A percentile compares a stretch with the other conserved stretches of the same genome.
phyloP scores from a whole-genome alignment of 345 rosid species.

The Eucalyptus decipiens region DNA sequence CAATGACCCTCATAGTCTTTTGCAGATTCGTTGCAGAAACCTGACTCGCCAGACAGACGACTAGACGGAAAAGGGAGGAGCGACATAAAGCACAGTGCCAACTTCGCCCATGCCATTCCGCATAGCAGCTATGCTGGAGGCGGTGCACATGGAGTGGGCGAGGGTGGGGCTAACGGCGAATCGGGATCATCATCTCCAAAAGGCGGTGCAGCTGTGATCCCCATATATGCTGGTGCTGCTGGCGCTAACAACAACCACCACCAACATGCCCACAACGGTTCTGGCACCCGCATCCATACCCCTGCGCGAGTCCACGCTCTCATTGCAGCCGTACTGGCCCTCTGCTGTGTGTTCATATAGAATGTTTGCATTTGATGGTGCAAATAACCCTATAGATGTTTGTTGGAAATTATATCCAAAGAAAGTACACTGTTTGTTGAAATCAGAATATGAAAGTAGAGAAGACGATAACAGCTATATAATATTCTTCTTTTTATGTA shows the following conservation, averaged over 20 bases:
- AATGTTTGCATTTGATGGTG: neutral
- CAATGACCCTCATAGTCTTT: neutral
- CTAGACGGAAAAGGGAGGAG: neutral
- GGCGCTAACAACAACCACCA: slow-evolving; percentile 10
- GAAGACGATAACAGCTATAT: no score
- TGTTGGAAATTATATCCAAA: no score
- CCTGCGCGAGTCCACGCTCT: neutral
- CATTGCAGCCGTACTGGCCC: neutral
- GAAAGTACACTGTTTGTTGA: no score
- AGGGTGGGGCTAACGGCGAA: neutral
- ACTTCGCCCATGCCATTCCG: neutral
- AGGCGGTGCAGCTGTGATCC: neutral
- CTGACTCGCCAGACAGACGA: neutral
- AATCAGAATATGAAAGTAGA: no score
- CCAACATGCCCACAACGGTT: neutral
- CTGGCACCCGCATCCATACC: neutral
- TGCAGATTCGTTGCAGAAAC: neutral
- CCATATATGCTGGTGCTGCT: neutral
- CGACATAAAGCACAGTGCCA: neutral
- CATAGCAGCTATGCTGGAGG: neutral
- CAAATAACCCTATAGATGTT: neutral
- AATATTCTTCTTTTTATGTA: no score
- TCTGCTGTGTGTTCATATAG: neutral
- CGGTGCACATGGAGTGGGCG: neutral
- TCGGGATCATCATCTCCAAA: neutral